Evolutionary conservation across 129 eudicot species (phyloP).

Genomic region (Flaveria bidentis): DNA sequence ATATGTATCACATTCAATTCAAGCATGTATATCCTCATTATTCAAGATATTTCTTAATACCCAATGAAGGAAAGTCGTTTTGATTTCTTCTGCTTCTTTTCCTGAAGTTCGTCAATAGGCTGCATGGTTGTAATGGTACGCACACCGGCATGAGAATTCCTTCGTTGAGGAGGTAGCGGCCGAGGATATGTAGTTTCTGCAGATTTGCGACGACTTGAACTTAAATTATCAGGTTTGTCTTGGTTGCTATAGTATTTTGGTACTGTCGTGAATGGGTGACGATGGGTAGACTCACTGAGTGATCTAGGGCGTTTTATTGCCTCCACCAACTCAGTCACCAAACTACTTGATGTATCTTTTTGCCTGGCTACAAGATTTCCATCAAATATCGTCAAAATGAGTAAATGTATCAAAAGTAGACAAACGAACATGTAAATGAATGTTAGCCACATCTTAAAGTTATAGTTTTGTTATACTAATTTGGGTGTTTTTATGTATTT

Average conservation of each 20-base stretch:
- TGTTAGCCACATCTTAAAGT: not conserved
- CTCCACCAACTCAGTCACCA: constrained; percentile 77
- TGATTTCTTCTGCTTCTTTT: constrained; percentile 62
- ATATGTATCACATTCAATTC: no score
- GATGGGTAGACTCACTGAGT: constrained; percentile 73
- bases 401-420: no score
- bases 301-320: constrained; percentile 84
- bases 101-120: constrained; percentile 63
- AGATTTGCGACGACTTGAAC: constrained; percentile 41
- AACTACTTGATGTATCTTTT: constrained; percentile 72
- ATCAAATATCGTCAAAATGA: not conserved
- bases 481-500: not conserved
- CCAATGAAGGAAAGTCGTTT: constrained; percentile 75
- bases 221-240: constrained; percentile 21
- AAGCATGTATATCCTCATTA: not conserved
- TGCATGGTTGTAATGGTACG: constrained; percentile 55
- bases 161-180: constrained; percentile 43
- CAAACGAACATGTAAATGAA: no score
- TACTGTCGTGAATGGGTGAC: constrained; percentile 47
- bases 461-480: not conserved
- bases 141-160: constrained; percentile 71
- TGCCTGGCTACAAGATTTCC: constrained; percentile 67
- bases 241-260: constrained; percentile 35
- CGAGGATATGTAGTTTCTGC: constrained; percentile 45
- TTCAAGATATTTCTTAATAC: constrained; percentile 36